Evolutionary conservation across 2,329 filamentous ascomycete species (phyloP).

Genomic region (Neonectria magnoliae): DNA sequence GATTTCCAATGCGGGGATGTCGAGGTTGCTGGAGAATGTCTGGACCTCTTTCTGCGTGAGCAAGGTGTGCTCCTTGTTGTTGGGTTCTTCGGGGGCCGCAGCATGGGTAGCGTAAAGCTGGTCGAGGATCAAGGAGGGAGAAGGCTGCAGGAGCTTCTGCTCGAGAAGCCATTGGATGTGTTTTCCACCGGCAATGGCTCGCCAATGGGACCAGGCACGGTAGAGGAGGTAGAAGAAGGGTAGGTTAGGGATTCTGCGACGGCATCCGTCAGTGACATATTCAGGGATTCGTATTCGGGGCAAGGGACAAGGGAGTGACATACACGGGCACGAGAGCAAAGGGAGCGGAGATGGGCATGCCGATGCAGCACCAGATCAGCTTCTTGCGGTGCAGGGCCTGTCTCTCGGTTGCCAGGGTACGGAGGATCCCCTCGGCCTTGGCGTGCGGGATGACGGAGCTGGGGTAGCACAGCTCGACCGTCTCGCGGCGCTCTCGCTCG

Average conservation of each 20-base stretch:
- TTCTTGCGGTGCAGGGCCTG: slow-evolving; percentile 80
- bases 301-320: slow-evolving; percentile 49
- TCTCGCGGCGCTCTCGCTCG: slow-evolving; percentile 69
- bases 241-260: slow-evolving; percentile 81
- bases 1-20: slow-evolving; percentile 74
- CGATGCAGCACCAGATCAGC: slow-evolving; percentile 82
- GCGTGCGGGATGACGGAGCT: slow-evolving; percentile 71
- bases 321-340: slow-evolving; percentile 88
- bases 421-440: slow-evolving; percentile 72
- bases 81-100: slow-evolving; percentile 30
- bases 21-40: slow-evolving; percentile 68
- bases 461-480: slow-evolving; percentile 82
- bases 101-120: slow-evolving; percentile 71
- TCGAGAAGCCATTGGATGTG: slow-evolving; percentile 85
- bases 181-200: slow-evolving; percentile 83
- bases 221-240: slow-evolving; percentile 97
- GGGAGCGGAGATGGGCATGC: slow-evolving; percentile 85
- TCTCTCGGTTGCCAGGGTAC: slow-evolving; percentile 79
- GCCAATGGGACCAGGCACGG: slow-evolving; percentile 91
- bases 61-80: slow-evolving; percentile 50
- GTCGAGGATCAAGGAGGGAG: slow-evolving; percentile 76
- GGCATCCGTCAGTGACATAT: neutral
- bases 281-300: neutral
- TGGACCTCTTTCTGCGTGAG: slow-evolving; percentile 64
- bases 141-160: slow-evolving; percentile 73